Evolutionary conservation across 371 early-diverging fungal genomes (phyloP).

Genomic region (Coemansia sp.): DNA sequence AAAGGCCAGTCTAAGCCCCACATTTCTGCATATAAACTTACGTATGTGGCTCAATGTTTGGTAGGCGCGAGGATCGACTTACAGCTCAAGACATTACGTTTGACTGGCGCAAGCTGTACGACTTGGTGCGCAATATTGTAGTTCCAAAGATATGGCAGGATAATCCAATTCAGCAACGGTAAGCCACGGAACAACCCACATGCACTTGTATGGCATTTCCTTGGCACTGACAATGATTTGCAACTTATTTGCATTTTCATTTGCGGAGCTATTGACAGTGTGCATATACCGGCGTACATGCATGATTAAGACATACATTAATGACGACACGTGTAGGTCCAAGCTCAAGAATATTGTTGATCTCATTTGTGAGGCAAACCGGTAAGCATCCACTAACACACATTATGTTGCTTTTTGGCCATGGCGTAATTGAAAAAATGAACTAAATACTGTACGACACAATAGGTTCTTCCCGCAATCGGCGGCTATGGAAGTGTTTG

Average conservation of each 20-base stretch:
- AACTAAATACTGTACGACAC: neutral
- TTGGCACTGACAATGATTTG: conserved; percentile 10
- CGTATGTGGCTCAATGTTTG: neutral
- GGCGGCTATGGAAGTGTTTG: conserved; percentile 69
- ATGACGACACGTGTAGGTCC: conserved; percentile 10
- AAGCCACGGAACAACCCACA: conserved; percentile 13
- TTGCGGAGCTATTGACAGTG: neutral
- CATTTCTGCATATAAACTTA: neutral
- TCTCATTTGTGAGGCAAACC: conserved; percentile 20
- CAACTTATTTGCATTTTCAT: neutral
- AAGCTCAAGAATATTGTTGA: conserved; percentile 34
- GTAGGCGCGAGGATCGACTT: conserved; percentile 58
- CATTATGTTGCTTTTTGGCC: neutral
- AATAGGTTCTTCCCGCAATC: conserved; percentile 66
- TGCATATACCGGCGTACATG: neutral
- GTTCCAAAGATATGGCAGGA: conserved; percentile 68
- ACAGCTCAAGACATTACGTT: conserved; percentile 61
- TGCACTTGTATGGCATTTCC: neutral
- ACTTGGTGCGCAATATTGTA: conserved; percentile 57
- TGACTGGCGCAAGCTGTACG: conserved; percentile 76
- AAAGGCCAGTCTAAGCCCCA: neutral
- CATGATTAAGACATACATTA: neutral
- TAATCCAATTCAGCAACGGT: conserved; percentile 53
- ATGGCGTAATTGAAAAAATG: neutral
- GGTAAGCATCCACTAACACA: neutral